phyloP scores from a whole-genome alignment of 139 green algal species.

The Prasinococcaceae sp. region DNA sequence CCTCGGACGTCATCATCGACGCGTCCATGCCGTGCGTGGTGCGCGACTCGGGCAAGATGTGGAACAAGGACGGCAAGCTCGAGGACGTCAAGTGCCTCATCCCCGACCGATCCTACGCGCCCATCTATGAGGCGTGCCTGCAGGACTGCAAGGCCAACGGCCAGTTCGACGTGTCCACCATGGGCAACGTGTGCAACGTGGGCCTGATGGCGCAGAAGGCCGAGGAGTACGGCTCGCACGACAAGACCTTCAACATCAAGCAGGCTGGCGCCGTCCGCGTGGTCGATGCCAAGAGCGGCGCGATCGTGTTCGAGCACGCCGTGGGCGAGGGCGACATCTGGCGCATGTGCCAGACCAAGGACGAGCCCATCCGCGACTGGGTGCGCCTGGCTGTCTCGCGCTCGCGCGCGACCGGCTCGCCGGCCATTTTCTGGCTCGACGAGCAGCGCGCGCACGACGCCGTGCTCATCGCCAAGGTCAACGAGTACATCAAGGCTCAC shows the following conservation, averaged over 20 bases:
- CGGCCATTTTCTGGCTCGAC: constrained; percentile 19
- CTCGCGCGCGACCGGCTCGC: not conserved
- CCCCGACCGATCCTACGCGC: constrained; percentile 18
- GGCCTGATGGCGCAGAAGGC: constrained; percentile 20
- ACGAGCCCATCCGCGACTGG: constrained; percentile 17
- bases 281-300: not conserved
- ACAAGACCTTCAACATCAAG: constrained; percentile 18
- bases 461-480: constrained; percentile 4
- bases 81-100: constrained; percentile 15
- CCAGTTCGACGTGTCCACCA: constrained; percentile 13
- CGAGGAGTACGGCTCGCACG: constrained; percentile 21
- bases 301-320: constrained; percentile 4
- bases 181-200: constrained; percentile 18
- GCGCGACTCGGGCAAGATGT: constrained; percentile 17
- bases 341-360: constrained; percentile 14
- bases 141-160: constrained; percentile 9
- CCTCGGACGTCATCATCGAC: constrained; percentile 23
- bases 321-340: constrained; percentile 14
- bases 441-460: constrained; percentile 7
- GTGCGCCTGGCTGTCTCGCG: constrained; percentile 11
- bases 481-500: constrained; percentile 6
- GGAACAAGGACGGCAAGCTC: constrained; percentile 10
- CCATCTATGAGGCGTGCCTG: constrained; percentile 2
- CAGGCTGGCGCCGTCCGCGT: not conserved
- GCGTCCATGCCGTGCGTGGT: constrained; percentile 17